A percentile compares a stretch with the other conserved stretches of the same genome.
These are phyloP conservation scores for Phytophthora agathidicida DNA, from an alignment of 352 stramenopile species.

Conservation along the genomic window DNA sequence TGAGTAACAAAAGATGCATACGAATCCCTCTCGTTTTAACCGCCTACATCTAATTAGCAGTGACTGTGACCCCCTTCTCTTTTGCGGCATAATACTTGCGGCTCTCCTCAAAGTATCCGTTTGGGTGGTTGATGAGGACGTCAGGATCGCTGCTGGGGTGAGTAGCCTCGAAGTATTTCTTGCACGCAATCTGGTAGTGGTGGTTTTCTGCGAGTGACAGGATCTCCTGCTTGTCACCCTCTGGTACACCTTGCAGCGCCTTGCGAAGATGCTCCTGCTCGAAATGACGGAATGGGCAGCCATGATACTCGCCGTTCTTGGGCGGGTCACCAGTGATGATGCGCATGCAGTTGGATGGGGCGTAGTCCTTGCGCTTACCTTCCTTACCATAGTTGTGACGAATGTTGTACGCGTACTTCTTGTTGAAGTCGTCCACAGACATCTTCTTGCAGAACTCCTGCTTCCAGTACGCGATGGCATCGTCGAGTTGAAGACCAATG, in stretches of 20 bases:
- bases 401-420: slow-evolving; percentile 99
- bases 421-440: slow-evolving; percentile 97
- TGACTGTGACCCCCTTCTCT: slow-evolving; percentile 68
- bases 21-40: slow-evolving; percentile 5
- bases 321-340: slow-evolving; percentile 97
- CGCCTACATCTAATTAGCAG: slow-evolving; percentile 25
- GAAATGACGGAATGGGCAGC: slow-evolving; percentile 98
- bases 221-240: slow-evolving; percentile 93
- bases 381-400: slow-evolving; percentile 99
- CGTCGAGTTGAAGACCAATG: slow-evolving; percentile 95
- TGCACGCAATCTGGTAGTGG: slow-evolving; percentile 98
- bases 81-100: slow-evolving; percentile 93
- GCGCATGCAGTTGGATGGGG: slow-evolving; percentile 95
- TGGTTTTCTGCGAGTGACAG: slow-evolving; percentile 89
- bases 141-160: slow-evolving; percentile 87
- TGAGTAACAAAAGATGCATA: slow-evolving; percentile 24
- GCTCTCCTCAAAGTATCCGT: slow-evolving; percentile 97
- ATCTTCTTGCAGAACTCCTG: slow-evolving; percentile 94
- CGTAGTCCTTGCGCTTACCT: slow-evolving; percentile 98
- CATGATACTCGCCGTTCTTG: slow-evolving; percentile 95
- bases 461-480: slow-evolving; percentile 97
- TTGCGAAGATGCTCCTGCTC: slow-evolving; percentile 93
- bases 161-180: slow-evolving; percentile 96
- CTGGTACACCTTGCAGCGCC: slow-evolving; percentile 80
- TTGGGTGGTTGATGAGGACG: slow-evolving; percentile 98